Conservation (phyloP, 2,329 filamentous ascomycete species). For the Fonsecaea multimorphosa region DNA sequence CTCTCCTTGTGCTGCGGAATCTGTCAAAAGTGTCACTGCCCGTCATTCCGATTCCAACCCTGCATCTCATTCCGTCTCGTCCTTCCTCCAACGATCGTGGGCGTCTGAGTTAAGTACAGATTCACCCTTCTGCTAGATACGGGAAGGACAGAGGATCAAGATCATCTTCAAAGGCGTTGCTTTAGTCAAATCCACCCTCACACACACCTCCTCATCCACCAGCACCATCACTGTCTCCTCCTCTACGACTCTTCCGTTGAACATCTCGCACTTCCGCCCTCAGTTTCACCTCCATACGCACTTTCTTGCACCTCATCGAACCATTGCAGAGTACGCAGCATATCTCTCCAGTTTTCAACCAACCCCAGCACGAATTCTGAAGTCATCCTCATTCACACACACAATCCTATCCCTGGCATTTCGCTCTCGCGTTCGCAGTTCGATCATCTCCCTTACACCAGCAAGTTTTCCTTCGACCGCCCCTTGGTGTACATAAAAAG, state of each 20-base stretch:
- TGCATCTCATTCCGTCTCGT: constrained; percentile 15
- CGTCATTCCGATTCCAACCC: neutral
- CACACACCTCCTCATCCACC: constrained; percentile 22
- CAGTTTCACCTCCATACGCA: constrained; percentile 25
- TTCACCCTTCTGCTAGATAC: constrained; percentile 32
- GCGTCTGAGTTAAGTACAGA: constrained; percentile 38
- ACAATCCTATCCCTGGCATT: constrained; percentile 44
- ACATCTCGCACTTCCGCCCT: constrained; percentile 23
- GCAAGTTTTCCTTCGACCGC: constrained; percentile 87
- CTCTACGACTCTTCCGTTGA: constrained; percentile 32
- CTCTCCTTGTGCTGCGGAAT: neutral
- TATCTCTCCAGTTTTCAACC: constrained; percentile 26
- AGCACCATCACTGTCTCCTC: constrained; percentile 16
- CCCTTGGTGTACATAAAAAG: constrained; percentile 80
- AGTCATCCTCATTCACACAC: constrained; percentile 38
- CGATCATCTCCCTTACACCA: constrained; percentile 65
- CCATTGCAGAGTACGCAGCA: constrained; percentile 31
- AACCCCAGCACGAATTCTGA: constrained; percentile 36
- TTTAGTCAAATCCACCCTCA: constrained; percentile 34
- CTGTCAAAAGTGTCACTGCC: neutral
- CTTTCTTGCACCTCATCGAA: constrained; percentile 34
- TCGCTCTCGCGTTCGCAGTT: constrained; percentile 30
- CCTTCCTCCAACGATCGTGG: constrained; percentile 19
- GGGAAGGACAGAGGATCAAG: constrained; percentile 12
- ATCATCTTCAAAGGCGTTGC: constrained; percentile 37